Evolutionary conservation across 768 basidiomycete species (phyloP), one percentile per base, ranked within the genome.

Genomic region (Aureoboletus auriporus): DNA sequence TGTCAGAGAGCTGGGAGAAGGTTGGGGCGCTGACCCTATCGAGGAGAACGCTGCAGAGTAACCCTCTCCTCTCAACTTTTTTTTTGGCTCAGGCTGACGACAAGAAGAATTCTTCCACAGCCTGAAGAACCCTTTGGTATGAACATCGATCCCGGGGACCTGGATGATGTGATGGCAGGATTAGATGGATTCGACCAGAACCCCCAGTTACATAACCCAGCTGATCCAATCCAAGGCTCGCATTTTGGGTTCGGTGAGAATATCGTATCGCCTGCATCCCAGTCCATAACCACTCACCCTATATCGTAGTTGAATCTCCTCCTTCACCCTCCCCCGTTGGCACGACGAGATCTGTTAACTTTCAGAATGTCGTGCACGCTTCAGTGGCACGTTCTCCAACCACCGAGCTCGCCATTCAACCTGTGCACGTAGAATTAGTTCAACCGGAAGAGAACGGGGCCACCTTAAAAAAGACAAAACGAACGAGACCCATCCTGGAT

Each of bases 1-100:
- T 26, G 86, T 84, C 8, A 75, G 73, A 52, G 88, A 91, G 56
- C 72, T 91, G 3, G 89, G 87, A 28, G 80, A 82, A 57, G 81
- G 74, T 20, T 89, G 88, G 86, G 79, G 75, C 16, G 71, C 37
- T 27, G 46, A 40, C 41, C 49, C 44, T 5, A 13, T 43, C 36
- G 38, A 47, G 8, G 50, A 54, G 16, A 56, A 39, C 14, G 42
- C 27, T 6, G 29, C 50, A 38, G 47, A 53, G 64, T 65, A 58
- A 35, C 16, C 14, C 34, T 34, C 43, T 28, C 46, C 39, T 35
- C 16, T 16, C 13, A 8, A 29, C 11, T 30, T n/a, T 44, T 16
- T 9, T 30, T n/a, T 44, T 16, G 23, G 35, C 37, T 44, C 5
- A 1, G 28, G 14, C 58, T 63, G 27, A 67, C 45, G 29, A 27